Percentiles rank a stretch among this genome's conserved stretches.
Conservation (phyloP, 176 grass and related monocot genomes). For the Avena atlantica region DNA sequence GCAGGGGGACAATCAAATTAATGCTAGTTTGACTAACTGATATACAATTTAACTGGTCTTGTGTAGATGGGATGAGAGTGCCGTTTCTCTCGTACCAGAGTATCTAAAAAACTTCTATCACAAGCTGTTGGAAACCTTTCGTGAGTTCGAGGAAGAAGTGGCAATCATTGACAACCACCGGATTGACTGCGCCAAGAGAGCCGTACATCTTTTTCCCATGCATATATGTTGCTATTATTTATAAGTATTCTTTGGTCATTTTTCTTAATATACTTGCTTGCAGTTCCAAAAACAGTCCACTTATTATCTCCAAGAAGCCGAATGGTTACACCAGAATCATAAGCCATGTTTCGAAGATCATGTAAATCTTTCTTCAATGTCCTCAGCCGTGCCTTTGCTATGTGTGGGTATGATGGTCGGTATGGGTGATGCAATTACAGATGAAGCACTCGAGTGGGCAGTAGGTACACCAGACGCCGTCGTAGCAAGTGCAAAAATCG, state of each 20-base stretch:
- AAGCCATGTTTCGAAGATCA: not conserved
- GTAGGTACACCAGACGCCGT: not conserved
- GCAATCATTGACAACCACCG: not conserved
- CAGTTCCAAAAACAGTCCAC: not conserved
- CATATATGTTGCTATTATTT: too few relatives aligned
- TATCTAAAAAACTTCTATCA: conserved; percentile 15
- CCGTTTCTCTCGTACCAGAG: not conserved
- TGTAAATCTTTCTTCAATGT: not conserved
- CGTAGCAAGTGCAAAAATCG: not conserved
- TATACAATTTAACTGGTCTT: not conserved
- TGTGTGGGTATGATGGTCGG: not conserved
- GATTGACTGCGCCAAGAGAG: not conserved
- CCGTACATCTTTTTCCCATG: not conserved
- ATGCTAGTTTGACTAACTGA: not conserved
- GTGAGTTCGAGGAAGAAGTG: conserved; percentile 25
- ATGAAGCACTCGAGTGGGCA: not conserved
- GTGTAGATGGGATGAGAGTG: conserved; percentile 23
- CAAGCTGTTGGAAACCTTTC: not conserved
- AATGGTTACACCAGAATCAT: not conserved
- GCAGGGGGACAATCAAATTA: not conserved
- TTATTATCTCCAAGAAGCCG: not conserved
- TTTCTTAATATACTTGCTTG: too few relatives aligned
- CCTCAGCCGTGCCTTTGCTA: not conserved
- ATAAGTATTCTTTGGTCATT: too few relatives aligned
- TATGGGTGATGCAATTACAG: not conserved